phyloP scores from a whole-genome alignment of 768 basidiomycete genomes.

The Agrocybe praecox region DNA sequence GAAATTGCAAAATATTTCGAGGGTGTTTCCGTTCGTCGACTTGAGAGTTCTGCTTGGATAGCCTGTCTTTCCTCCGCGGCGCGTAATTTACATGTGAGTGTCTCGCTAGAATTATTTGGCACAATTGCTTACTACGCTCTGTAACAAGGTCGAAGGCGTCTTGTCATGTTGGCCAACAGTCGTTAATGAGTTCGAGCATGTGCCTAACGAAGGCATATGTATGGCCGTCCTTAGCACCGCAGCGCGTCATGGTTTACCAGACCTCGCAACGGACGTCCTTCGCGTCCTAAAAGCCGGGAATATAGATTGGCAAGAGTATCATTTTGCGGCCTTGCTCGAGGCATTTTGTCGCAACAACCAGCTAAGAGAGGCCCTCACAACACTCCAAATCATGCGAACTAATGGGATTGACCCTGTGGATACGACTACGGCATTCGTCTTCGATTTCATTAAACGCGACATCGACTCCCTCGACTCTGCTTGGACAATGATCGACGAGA shows the following conservation, averaged over 20 bases:
- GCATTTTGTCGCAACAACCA: conserved; percentile 62
- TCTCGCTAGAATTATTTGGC: neutral
- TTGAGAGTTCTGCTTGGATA: conserved; percentile 63
- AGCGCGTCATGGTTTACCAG: conserved; percentile 70
- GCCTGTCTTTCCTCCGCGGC: conserved; percentile 68
- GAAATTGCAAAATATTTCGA: conserved; percentile 72
- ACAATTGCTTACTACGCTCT: neutral
- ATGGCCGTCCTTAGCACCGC: conserved; percentile 72
- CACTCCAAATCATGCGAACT: conserved; percentile 61
- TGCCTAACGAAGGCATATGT: conserved; percentile 77
- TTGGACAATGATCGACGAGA: conserved; percentile 64
- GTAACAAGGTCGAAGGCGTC: conserved; percentile 69
- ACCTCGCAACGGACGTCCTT: conserved; percentile 69
- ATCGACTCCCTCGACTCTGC: conserved; percentile 61
- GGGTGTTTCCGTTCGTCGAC: conserved; percentile 46
- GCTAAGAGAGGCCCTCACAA: conserved; percentile 63
- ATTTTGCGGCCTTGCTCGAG: conserved; percentile 78
- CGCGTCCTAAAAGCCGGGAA: conserved; percentile 52
- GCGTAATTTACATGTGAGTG: conserved; percentile 60
- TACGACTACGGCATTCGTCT: conserved; percentile 57
- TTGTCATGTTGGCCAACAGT: conserved; percentile 61
- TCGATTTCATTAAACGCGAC: conserved; percentile 45
- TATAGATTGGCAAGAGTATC: conserved; percentile 62
- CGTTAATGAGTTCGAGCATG: conserved; percentile 50
- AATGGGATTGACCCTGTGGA: conserved; percentile 49